Conservation (phyloP, 306 rosid genomes). For the Gillenia trifoliata region DNA sequence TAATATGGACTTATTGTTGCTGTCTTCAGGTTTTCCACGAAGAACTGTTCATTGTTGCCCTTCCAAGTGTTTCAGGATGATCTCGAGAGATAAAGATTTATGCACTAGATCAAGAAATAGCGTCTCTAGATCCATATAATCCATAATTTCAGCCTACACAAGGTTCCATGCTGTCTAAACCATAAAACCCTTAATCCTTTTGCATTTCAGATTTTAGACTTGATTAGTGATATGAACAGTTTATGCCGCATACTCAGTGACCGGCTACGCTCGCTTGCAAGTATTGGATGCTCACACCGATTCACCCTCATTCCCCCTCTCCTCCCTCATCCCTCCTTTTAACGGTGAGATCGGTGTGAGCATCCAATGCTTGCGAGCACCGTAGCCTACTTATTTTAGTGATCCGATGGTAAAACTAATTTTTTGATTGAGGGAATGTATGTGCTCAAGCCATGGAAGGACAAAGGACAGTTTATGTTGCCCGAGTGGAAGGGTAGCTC, state of each 20-base stretch:
- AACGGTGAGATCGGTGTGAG: no score
- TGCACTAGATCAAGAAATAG: not conserved
- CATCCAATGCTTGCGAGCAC: no score
- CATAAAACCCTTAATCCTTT: not conserved
- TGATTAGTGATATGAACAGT: not conserved
- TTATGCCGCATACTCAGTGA: no score
- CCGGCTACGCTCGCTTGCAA: no score
- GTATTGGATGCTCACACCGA: no score
- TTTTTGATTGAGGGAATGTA: not conserved
- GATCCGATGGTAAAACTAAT: not conserved
- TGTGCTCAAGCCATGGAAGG: not conserved
- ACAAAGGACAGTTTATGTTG: not conserved
- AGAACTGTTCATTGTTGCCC: conserved; percentile 13
- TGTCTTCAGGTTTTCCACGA: conserved; percentile 12
- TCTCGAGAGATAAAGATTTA: not conserved
- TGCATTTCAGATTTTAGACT: not conserved
- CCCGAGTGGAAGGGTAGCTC: not conserved
- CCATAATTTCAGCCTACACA: not conserved
- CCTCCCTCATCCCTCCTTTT: no score
- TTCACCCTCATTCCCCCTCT: no score
- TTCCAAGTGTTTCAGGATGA: conserved; percentile 14
- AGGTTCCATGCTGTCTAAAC: not conserved
- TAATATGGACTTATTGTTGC: not conserved
- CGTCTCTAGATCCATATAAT: not conserved
- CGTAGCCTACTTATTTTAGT: no score